Evolutionary conservation across 768 basidiomycete species (phyloP), one percentile per base, ranked within the genome.

Genomic region (Xerocomellus amylosporus): DNA sequence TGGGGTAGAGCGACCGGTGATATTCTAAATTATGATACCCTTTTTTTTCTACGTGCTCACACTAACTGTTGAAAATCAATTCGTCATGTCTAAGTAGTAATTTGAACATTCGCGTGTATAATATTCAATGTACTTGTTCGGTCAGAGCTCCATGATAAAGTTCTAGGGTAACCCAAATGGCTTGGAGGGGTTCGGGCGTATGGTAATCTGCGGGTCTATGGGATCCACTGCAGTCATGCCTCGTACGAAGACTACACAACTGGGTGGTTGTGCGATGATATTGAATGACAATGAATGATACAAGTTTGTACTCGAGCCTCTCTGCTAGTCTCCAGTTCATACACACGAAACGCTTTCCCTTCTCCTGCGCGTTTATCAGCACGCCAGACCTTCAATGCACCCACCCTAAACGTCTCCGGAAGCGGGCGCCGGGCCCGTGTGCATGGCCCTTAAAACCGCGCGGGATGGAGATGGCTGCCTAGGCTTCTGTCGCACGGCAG

Each of bases 271-370:
- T 14, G 20, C 15, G 13, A 38, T 17, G 28, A 2, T 17, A 24
- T 26, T 40, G 30, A 14, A 24, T 5, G 26, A 8, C 17, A 24
- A 13, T 17, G 28, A 26, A 48, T 48, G 44, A 54, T 34, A 53
- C 39, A 53, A 9, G 15, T 33, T 40, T 28, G 14, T 33, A 24
- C n/a, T 26, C 6, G 22, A 6, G 15, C 9, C 22, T 31, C 51
- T 53, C 17, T 14, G 67, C 45, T 28, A 58, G 41, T 68, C 61
- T 70, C 64, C 9, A 68, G 22, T 15, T 61, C 61, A 40, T 69
- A 74, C 26, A 73, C 57, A 55, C 58, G 49, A 28, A 71, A 52
- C 19, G 47, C 28, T 7, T 36, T 34, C 30, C 47, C 33, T n/a
- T 41, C 43, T 28, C 15, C 28, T 15, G 12, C n/a, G 8, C 37